Evolutionary conservation across 1,284 basidiomycete species (phyloP).

Genomic region (Cronartium ribicola): DNA sequence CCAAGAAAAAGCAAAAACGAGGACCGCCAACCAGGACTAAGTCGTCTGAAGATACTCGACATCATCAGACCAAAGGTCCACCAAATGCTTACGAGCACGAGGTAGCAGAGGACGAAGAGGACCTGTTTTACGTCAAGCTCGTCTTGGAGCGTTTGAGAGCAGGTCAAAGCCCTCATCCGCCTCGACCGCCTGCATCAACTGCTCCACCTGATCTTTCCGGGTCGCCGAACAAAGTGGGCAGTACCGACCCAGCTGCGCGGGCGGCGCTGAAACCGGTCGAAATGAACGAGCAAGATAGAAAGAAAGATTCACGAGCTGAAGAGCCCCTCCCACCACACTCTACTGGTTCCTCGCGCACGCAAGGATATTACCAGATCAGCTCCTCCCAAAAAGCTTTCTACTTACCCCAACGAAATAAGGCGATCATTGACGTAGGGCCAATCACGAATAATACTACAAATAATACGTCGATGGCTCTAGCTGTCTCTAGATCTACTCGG

Average conservation of each 20-base stretch:
- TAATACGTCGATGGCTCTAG: slow-evolving; percentile 58
- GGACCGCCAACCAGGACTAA: no score
- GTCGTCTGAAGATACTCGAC: neutral
- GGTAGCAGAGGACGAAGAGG: slow-evolving; percentile 82
- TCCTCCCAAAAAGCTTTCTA: slow-evolving; percentile 88
- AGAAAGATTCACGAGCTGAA: slow-evolving; percentile 33
- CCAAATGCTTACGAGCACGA: slow-evolving; percentile 60
- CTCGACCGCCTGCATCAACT: slow-evolving; percentile 41
- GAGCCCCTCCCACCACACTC: slow-evolving; percentile 57
- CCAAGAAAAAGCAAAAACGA: slow-evolving; percentile 2
- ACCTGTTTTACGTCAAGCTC: slow-evolving; percentile 76
- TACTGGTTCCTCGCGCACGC: slow-evolving; percentile 79
- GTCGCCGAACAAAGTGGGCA: slow-evolving; percentile 39
- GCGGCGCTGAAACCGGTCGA: neutral
- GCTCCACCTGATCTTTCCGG: neutral
- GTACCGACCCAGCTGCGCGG: slow-evolving; percentile 45
- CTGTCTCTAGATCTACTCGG: slow-evolving; percentile 82
- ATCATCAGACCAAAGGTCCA: slow-evolving; percentile 52
- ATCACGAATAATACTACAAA: slow-evolving; percentile 56
- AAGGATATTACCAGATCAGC: slow-evolving; percentile 91
- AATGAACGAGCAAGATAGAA: slow-evolving; percentile 44
- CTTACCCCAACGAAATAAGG: slow-evolving; percentile 60
- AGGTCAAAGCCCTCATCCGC: slow-evolving; percentile 47
- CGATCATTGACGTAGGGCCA: slow-evolving; percentile 53
- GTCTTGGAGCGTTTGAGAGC: slow-evolving; percentile 55